Conservation (phyloP, 2,329 filamentous ascomycete genomes). For the Aciculosporium take region DNA sequence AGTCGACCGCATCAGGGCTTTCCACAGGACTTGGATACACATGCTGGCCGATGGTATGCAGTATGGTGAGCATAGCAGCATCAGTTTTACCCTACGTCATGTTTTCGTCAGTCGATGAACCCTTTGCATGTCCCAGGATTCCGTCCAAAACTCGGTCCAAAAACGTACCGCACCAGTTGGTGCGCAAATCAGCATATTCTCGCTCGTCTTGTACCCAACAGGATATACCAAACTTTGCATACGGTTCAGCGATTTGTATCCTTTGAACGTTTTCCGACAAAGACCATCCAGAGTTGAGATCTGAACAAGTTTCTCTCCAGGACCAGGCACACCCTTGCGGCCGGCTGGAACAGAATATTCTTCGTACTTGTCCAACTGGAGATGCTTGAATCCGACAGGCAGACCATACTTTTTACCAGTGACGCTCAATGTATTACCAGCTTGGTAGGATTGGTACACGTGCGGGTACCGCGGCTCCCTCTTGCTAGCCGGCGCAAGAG, state of each 20-base stretch:
- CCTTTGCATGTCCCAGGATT: neutral
- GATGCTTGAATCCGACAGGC: slow-evolving; percentile 58
- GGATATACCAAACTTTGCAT: slow-evolving; percentile 98
- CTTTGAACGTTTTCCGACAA: slow-evolving; percentile 81
- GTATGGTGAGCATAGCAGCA: slow-evolving; percentile 88
- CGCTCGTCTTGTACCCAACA: slow-evolving; percentile 86
- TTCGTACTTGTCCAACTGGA: slow-evolving; percentile 66
- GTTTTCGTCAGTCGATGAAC: neutral
- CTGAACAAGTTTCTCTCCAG: slow-evolving; percentile 59
- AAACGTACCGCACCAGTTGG: slow-evolving; percentile 73
- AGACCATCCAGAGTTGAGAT: slow-evolving; percentile 79
- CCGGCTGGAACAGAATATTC: slow-evolving; percentile 79
- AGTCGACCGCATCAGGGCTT: slow-evolving; percentile 57
- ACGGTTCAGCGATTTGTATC: slow-evolving; percentile 84
- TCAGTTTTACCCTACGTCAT: slow-evolving; percentile 71
- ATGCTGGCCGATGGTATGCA: slow-evolving; percentile 83
- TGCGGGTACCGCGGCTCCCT: slow-evolving; percentile 77
- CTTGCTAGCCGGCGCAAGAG: slow-evolving; percentile 55
- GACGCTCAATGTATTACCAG: slow-evolving; percentile 72
- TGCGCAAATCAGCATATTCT: slow-evolving; percentile 98
- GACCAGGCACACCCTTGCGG: slow-evolving; percentile 58
- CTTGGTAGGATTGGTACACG: slow-evolving; percentile 71
- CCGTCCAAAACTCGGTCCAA: neutral
- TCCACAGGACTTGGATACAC: slow-evolving; percentile 67
- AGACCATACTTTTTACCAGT: slow-evolving; percentile 72